Conservation (phyloP, 2,329 filamentous ascomycete species). For the Aureobasidium sp. region DNA sequence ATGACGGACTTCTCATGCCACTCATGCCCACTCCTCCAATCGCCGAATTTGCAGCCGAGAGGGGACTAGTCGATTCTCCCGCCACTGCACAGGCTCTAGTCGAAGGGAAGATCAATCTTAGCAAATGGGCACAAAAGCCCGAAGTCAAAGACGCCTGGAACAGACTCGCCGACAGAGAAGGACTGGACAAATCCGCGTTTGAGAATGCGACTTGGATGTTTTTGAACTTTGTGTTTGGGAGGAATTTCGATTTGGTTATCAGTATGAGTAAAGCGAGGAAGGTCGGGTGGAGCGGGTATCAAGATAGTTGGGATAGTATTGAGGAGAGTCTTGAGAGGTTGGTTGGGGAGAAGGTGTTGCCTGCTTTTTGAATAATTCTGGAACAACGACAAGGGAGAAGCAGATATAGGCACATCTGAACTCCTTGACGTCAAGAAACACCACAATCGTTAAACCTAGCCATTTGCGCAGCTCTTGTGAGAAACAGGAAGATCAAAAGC, state of each 20-base stretch:
- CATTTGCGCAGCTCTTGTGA: no score
- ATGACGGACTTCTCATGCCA: conserved; percentile 9
- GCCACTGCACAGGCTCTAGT: conserved; percentile 26
- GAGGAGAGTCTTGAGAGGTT: neutral
- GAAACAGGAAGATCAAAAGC: no score
- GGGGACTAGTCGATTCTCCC: neutral
- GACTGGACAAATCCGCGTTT: conserved; percentile 30
- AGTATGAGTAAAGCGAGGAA: conserved; percentile 43
- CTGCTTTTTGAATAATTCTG: neutral
- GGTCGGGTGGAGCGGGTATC: conserved; percentile 38
- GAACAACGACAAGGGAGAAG: no score
- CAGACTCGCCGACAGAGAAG: conserved; percentile 30
- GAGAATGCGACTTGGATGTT: conserved; percentile 42
- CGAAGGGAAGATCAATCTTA: conserved; percentile 36
- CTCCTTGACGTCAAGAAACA: no score
- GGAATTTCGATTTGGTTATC: conserved; percentile 36
- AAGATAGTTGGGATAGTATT: conserved; percentile 20
- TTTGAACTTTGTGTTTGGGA: conserved; percentile 37
- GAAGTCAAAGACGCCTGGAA: conserved; percentile 38
- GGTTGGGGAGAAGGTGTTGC: conserved; percentile 14
- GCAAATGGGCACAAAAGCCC: conserved; percentile 35
- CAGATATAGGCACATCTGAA: no score
- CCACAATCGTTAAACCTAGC: no score
- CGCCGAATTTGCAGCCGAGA: neutral
- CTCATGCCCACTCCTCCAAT: neutral